A percentile compares a stretch with the other conserved stretches of the same genome.
Evolutionary conservation across 225 moss, liverwort and hornwort species (phyloP).

Genomic region (Antitrichia curtipendula): DNA sequence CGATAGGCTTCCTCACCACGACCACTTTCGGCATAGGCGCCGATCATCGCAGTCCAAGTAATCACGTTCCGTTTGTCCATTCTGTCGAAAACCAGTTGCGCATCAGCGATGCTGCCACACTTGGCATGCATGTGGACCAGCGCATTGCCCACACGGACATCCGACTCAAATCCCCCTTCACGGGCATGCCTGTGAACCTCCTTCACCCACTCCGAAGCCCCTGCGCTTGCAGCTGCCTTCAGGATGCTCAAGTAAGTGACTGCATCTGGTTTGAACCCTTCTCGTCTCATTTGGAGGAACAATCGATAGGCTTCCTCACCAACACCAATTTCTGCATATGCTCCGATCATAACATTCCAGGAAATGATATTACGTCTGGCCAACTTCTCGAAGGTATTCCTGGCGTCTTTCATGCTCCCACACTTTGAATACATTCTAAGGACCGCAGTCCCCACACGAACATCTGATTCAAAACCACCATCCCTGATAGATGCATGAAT

Average conservation of each 20-base stretch:
- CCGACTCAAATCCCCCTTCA: neutral
- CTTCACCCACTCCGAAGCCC: neutral
- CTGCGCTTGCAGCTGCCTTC: neutral
- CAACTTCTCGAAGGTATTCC: neutral
- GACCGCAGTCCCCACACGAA: neutral
- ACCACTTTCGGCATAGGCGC: neutral
- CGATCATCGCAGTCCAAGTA: neutral
- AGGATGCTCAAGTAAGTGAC: neutral
- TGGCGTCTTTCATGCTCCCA: neutral
- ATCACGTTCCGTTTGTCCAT: neutral
- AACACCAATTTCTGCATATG: neutral
- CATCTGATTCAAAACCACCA: neutral
- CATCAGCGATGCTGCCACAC: neutral
- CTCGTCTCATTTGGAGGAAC: neutral
- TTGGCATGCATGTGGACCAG: neutral
- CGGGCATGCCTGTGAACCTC: neutral
- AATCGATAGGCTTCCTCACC: neutral
- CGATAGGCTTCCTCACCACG: neutral
- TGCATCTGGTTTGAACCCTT: neutral
- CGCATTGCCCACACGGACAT: neutral
- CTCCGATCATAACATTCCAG: neutral
- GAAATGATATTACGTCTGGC: neutral
- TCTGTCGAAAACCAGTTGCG: neutral
- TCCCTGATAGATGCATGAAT: neutral
- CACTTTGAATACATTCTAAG: neutral